Evolutionary conservation across 2,329 filamentous ascomycete species (phyloP).

Genomic region (Ophiocordyceps polyrhachis-furcata): DNA sequence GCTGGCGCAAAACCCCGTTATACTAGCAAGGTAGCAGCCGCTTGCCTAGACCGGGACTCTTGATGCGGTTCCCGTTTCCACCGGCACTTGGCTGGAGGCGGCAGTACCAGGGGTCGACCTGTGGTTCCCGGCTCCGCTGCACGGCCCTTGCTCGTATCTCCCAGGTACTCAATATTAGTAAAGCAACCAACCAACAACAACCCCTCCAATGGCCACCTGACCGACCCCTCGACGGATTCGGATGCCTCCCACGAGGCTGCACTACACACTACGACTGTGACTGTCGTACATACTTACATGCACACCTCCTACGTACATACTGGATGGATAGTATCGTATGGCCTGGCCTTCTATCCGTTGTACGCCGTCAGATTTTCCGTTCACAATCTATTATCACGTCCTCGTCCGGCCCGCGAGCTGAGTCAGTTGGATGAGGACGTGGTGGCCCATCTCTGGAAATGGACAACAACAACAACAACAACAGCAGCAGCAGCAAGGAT

Average conservation of each 20-base stretch:
- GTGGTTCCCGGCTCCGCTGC: neutral
- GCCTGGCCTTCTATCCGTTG: neutral
- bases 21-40: too few species aligned
- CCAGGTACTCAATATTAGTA: neutral
- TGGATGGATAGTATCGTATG: neutral
- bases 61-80: neutral
- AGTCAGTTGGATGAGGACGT: constrained; percentile 10
- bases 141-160: neutral
- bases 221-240: neutral
- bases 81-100: neutral
- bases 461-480: constrained; percentile 4
- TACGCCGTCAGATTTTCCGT: neutral
- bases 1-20: too few species aligned
- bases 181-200: neutral
- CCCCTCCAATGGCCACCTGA: neutral
- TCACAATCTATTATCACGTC: constrained; percentile 5
- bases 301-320: neutral
- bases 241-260: neutral
- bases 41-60: neutral
- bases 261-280: constrained; percentile 1
- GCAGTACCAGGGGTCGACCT: neutral
- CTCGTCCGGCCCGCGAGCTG: constrained; percentile 4
- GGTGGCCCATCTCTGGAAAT: constrained; percentile 4
- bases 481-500: constrained; percentile 6
- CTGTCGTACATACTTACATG: constrained; percentile 2